Conservation (phyloP, 768 basidiomycete species). For the Tylopilus sp. region DNA sequence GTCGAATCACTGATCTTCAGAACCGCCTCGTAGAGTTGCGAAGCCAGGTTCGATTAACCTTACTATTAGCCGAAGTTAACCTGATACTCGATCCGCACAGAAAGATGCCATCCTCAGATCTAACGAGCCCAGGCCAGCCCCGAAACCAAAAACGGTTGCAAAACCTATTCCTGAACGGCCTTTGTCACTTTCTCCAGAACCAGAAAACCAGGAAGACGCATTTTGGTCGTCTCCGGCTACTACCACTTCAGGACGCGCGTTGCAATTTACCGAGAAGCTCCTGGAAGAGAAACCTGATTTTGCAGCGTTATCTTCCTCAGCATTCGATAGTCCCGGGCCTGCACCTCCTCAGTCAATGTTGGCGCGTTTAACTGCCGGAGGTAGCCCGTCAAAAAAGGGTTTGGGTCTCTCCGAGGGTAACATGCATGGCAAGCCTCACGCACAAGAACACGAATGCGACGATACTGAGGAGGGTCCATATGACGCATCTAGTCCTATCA, state of each 20-base stretch:
- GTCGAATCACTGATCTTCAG: slow-evolving; percentile 41
- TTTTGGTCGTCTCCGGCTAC: slow-evolving; percentile 60
- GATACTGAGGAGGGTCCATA: slow-evolving; percentile 1
- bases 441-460: not conserved
- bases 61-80: not conserved
- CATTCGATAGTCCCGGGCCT: slow-evolving; percentile 45
- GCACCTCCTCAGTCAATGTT: slow-evolving; percentile 30
- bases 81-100: slow-evolving; percentile 12
- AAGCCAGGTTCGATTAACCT: slow-evolving; percentile 32
- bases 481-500: slow-evolving; percentile 15
- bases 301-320: slow-evolving; percentile 42
- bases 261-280: slow-evolving; percentile 62
- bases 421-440: slow-evolving; percentile 6
- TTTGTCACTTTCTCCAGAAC: slow-evolving; percentile 20
- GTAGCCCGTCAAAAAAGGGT: slow-evolving; percentile 7
- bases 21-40: slow-evolving; percentile 39
- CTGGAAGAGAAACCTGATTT: slow-evolving; percentile 63
- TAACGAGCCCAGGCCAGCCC: slow-evolving; percentile 12
- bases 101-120: slow-evolving; percentile 28
- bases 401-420: slow-evolving; percentile 1
- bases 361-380: slow-evolving; percentile 18
- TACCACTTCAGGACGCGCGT: slow-evolving; percentile 44
- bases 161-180: slow-evolving; percentile 13
- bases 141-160: slow-evolving; percentile 9
- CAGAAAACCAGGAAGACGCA: slow-evolving; percentile 46